phyloP scores from a whole-genome alignment of 768 basidiomycete genomes.

The Boletus rex-veris region DNA sequence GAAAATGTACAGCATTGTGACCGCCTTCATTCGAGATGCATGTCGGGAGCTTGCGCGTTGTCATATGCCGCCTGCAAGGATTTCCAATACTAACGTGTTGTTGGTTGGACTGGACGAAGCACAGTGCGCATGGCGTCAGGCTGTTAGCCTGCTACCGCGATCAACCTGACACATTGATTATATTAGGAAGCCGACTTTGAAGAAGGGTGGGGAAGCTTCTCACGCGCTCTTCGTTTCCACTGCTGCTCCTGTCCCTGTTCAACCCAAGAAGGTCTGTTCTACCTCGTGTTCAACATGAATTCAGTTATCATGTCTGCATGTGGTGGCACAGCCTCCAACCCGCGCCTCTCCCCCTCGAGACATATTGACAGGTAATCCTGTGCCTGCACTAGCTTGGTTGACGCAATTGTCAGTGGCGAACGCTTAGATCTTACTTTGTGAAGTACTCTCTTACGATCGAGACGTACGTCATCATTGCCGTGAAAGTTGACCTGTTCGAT shows the following conservation, averaged over 20 bases:
- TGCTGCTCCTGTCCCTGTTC: constrained; percentile 2
- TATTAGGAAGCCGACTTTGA: constrained; percentile 5
- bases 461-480: constrained; percentile 31
- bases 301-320: constrained; percentile 12
- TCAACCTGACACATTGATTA: constrained; percentile 10
- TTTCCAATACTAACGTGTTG: not conserved
- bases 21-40: constrained; percentile 1
- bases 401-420: constrained; percentile 6
- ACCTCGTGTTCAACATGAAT: constrained; percentile 26
- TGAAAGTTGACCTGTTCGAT: constrained; percentile 8
- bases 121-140: not conserved
- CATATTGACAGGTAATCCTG: constrained; percentile 5
- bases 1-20: constrained; percentile 4
- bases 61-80: constrained; percentile 2
- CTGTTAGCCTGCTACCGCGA: not conserved
- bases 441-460: constrained; percentile 12
- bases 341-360: not conserved
- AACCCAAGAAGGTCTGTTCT: constrained; percentile 9
- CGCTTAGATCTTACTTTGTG: constrained; percentile 24
- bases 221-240: constrained; percentile 8
- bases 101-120: constrained; percentile 7
- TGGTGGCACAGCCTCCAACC: constrained; percentile 9
- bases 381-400: constrained; percentile 12
- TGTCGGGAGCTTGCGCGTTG: constrained; percentile 1
- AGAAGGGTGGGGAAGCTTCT: constrained; percentile 9